These are phyloP conservation scores for Phytophthora aleatoria DNA, from an alignment of 352 stramenopile genomes.

Conservation along the genomic window DNA sequence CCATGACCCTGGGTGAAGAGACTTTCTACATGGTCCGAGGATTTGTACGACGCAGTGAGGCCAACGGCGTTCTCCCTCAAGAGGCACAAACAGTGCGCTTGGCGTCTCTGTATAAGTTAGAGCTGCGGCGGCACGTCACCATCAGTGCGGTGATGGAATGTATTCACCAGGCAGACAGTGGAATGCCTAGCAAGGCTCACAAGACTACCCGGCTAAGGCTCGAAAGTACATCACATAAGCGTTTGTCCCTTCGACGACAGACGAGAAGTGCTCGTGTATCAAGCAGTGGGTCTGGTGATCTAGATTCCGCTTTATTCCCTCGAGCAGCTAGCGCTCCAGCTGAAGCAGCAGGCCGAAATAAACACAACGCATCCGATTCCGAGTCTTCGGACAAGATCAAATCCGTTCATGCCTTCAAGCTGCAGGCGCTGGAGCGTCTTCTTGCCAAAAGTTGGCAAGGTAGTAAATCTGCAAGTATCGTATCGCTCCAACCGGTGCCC, in stretches of 20 bases:
- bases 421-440: constrained; percentile 61
- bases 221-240: constrained; percentile 12
- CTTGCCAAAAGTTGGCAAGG: constrained; percentile 31
- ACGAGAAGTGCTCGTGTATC: constrained; percentile 21
- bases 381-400: constrained; percentile 30
- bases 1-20: constrained; percentile 45
- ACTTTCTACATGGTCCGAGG: constrained; percentile 46
- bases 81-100: constrained; percentile 55
- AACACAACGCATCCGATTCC: constrained; percentile 17
- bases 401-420: constrained; percentile 60
- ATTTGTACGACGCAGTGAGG: constrained; percentile 53
- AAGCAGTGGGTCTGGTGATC: not conserved
- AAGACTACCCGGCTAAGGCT: constrained; percentile 1
- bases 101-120: constrained; percentile 63
- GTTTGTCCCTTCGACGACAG: constrained; percentile 5
- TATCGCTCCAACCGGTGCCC: constrained; percentile 12
- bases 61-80: constrained; percentile 44
- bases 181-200: not conserved
- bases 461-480: constrained; percentile 12
- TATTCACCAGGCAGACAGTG: constrained; percentile 26
- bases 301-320: constrained; percentile 1
- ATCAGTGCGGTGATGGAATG: constrained; percentile 47
- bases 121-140: constrained; percentile 62
- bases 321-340: constrained; percentile 21
- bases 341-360: constrained; percentile 4